Base-by-base conservation (phyloP, 352 stramenopile genomes). In the Globisporangium takayamanum region DNA sequence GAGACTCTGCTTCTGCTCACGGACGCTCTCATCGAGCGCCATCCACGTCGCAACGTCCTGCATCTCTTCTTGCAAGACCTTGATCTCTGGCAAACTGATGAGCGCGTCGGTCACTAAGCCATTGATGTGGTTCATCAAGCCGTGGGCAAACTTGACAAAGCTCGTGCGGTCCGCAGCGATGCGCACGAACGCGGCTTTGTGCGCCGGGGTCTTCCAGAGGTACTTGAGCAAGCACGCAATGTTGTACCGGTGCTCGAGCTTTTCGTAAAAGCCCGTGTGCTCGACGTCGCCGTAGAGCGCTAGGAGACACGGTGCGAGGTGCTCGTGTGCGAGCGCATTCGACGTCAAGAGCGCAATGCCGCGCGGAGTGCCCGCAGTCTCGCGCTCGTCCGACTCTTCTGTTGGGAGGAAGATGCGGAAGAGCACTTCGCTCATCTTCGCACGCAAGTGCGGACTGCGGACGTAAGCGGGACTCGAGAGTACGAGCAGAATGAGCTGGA, bases 41-140 rank as follows among this genome's bases (percentile, higher is more conserved):
- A 89, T 82, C 84, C 84, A 94, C 14, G 72, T 76, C 3, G 78
- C 54, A 5, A 89, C 72, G 41, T 94, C 73, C 60, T 90, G 74
- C 78, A 89, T 98, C 68, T 98, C 80, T 46, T 97, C 74, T 66
- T 99, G 95, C 7, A 97, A 66, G 36, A 78, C 62, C 57, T 97
- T 94, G 68, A 99, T 98, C 63, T 98, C 91, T 0, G 92, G 92
- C 28, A 99, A 62, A 26, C 96, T 97, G 53, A 98, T 96, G 62
- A 99, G 94, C 6, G 97, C 95, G 69, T 88, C 91, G 0, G 92
- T 97, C 37, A 99, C 96, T 36, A 99, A 71, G 39, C 88, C 81
- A 67, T 99, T 99, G 60, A 98, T 99, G 72, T 99, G 96, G 73
- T 99, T 99, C 70, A 99, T 97, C 60, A 99, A 88, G 16, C 97